These are phyloP conservation scores for Rhodotorula sp. DNA, from an alignment of 1,284 basidiomycete species.

Conservation along the genomic window DNA sequence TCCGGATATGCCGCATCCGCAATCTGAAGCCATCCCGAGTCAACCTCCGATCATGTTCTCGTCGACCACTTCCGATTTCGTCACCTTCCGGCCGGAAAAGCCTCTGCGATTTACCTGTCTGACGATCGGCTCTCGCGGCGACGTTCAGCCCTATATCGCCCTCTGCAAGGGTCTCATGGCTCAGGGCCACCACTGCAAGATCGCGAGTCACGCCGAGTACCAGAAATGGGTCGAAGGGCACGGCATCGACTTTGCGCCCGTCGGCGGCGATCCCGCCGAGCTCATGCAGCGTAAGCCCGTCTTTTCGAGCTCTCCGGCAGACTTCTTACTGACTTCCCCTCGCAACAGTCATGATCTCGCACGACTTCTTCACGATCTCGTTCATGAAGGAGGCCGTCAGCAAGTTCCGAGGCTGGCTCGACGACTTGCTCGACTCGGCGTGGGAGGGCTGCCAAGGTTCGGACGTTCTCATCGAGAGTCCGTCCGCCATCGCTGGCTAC, in stretches of 20 bases:
- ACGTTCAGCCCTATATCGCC: slow-evolving; percentile 67
- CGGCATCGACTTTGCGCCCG: slow-evolving; percentile 86
- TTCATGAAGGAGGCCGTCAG: slow-evolving; percentile 86
- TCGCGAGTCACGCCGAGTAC: slow-evolving; percentile 92
- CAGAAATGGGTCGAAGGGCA: slow-evolving; percentile 86
- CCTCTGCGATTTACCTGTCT: slow-evolving; percentile 83
- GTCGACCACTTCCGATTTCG: slow-evolving; percentile 84
- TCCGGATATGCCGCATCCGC: slow-evolving; percentile 32
- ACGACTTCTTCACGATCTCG: slow-evolving; percentile 91
- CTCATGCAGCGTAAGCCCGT: slow-evolving; percentile 55
- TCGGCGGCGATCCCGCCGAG: slow-evolving; percentile 96
- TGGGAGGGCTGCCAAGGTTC: slow-evolving; percentile 95
- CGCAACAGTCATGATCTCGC: slow-evolving; percentile 75
- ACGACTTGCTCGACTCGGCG: slow-evolving; percentile 86
- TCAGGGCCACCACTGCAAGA: slow-evolving; percentile 79
- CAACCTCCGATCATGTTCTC: slow-evolving; percentile 76
- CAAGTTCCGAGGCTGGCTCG: slow-evolving; percentile 87
- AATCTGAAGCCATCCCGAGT: slow-evolving; percentile 27
- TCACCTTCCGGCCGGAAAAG: slow-evolving; percentile 86
- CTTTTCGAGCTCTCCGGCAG: slow-evolving; percentile 57
- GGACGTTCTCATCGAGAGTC: slow-evolving; percentile 89
- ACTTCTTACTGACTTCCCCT: background rate
- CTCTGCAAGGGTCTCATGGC: slow-evolving; percentile 86
- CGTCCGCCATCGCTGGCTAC: slow-evolving; percentile 97
- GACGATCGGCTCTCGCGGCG: slow-evolving; percentile 76